A percentile compares a stretch with the other conserved stretches of the same genome.
phyloP scores from a whole-genome alignment of 768 basidiomycete genomes.

The Candolleomyces aberdarensis region DNA sequence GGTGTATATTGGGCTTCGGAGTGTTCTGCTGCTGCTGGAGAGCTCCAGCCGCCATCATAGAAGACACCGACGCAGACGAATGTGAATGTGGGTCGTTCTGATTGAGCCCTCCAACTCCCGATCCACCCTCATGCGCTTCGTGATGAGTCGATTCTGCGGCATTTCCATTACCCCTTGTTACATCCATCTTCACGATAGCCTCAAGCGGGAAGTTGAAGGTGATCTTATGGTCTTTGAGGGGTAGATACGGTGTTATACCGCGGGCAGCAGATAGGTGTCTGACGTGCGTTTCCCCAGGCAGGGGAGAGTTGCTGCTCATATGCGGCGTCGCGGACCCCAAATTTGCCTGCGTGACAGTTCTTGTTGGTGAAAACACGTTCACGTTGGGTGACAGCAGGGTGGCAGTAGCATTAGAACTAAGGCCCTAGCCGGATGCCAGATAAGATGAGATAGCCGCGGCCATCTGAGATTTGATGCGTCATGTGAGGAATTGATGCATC shows the following conservation, averaged over 20 bases:
- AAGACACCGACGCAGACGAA: neutral
- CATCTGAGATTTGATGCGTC: too few species aligned
- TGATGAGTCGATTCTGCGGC: neutral
- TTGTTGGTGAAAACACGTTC: constrained; percentile 2
- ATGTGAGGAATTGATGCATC: too few species aligned
- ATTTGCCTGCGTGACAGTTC: constrained; percentile 1
- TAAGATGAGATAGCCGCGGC: too few species aligned
- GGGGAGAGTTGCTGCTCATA: neutral
- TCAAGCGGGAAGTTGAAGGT: constrained; percentile 58
- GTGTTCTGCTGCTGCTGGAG: neutral
- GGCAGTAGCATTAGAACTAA: constrained; percentile 6
- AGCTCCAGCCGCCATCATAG: neutral
- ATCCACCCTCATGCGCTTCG: neutral
- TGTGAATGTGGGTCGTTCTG: constrained; percentile 1
- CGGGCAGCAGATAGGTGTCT: constrained; percentile 28
- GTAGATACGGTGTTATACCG: constrained; percentile 58
- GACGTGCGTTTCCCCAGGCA: neutral
- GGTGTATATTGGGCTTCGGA: constrained; percentile 36
- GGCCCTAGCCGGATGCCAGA: too few species aligned
- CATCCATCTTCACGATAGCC: constrained; percentile 28
- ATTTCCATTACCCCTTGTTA: neutral
- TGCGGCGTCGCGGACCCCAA: neutral
- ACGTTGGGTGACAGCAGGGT: neutral
- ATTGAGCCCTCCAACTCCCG: neutral
- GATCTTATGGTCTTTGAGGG: constrained; percentile 63